Evolutionary conservation across 805 yeast species (phyloP), one percentile per base, ranked within the genome.

Genomic region (Pichia nanzhaoensis): DNA sequence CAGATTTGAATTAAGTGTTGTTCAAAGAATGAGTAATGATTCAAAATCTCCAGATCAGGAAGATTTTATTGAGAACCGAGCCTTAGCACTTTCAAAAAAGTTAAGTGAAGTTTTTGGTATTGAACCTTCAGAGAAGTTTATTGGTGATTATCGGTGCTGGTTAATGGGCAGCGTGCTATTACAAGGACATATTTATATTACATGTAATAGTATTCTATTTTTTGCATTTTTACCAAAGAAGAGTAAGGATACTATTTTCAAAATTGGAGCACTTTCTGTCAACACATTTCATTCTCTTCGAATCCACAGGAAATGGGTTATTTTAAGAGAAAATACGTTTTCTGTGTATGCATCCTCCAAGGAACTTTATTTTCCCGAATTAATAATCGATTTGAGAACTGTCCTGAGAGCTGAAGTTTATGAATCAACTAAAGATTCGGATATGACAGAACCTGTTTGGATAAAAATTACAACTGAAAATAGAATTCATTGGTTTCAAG

Each of bases 151-250:
- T 55, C 73, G 82, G 3, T 79, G 89, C 27, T 90, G 96, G 95
- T 67, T 90, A 32, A 68, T 88, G 46, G 76, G 80, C 48, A 95
- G 86, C 55, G 93, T 90, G 0, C 66, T 91, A 22, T 65, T 89
- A 21, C 96, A 88, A 61, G 98, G 98, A 2, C 90, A 84, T 55
- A 61, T 89, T 16, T 84, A 84, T 54, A 61, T 91, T 21, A 89
- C 97, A 1, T 63, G 69, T 36, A 66, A 72, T 14, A 76, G 77
- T 49, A 58, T 90, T 5, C 64, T 87, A 37, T 91, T 86, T 58
- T 83, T 83, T 65, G 93, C 96, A 0, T 80, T 78, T 53, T 61
- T 91, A 9, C 96, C 97, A 0, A 74, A 75, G 35, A 35, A 39
- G 21, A 64, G 57, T 21, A 63, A 68, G 18, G 71, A 73, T 3